Percentiles rank a stretch among this genome's conserved stretches.
These are phyloP conservation scores for Pythium monospermum DNA, from an alignment of 352 stramenopile species.

Conservation along the genomic window DNA sequence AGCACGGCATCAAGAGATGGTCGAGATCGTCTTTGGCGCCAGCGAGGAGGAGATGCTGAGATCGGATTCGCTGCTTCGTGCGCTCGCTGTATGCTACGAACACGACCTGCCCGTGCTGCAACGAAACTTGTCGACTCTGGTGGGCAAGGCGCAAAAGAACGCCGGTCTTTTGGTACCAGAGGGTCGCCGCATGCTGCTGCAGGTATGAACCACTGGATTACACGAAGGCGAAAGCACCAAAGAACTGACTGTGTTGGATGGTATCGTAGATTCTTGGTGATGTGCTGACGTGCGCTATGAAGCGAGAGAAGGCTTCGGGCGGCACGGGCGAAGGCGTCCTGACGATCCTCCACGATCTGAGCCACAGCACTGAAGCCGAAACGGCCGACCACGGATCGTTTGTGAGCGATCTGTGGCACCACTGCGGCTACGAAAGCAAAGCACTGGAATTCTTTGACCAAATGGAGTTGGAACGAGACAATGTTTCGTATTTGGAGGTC, in stretches of 20 bases:
- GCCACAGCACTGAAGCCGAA: constrained; percentile 45
- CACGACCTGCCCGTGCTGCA: constrained; percentile 43
- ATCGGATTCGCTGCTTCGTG: constrained; percentile 35
- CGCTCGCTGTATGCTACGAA: constrained; percentile 58
- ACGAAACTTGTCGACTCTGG: constrained; percentile 33
- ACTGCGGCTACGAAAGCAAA: constrained; percentile 58
- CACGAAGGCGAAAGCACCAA: too few relatives aligned
- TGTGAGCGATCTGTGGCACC: constrained; percentile 65
- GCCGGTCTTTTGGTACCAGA: constrained; percentile 40
- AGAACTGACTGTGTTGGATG: too few relatives aligned
- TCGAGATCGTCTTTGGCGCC: constrained; percentile 24
- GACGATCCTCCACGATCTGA: constrained; percentile 55
- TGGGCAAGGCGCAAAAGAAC: constrained; percentile 31
- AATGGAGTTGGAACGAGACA: constrained; percentile 48
- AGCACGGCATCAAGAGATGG: constrained; percentile 19
- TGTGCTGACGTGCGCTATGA: constrained; percentile 36
- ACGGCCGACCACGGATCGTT: constrained; percentile 57
- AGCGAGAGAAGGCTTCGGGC: constrained; percentile 16
- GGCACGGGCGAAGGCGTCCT: constrained; percentile 41
- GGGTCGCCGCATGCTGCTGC: constrained; percentile 36
- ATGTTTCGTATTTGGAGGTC: constrained; percentile 67
- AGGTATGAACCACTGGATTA: constrained; percentile 17
- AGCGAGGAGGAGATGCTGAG: constrained; percentile 26
- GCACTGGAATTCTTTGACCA: constrained; percentile 44
- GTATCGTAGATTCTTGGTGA: constrained; percentile 17